Evolutionary conservation across 176 grass and related monocot genomes (phyloP).

Genomic region (Eleusine indica): DNA sequence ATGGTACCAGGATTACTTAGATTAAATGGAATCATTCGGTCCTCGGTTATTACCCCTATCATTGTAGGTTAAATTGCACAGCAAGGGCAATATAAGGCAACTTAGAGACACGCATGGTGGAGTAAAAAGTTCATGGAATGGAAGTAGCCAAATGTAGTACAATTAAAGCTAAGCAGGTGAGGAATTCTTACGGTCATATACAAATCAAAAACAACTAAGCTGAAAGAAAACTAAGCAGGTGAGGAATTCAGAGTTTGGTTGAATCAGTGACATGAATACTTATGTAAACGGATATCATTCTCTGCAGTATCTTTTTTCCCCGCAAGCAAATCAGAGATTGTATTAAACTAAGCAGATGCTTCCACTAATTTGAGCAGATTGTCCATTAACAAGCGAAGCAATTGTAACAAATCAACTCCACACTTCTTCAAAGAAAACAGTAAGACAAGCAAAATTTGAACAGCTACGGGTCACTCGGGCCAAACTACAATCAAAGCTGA

Average conservation of each 20-base stretch:
- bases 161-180: constrained; percentile 12
- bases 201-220: constrained; percentile 2
- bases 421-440: neutral
- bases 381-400: neutral
- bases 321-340: neutral
- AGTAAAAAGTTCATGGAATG: constrained; percentile 12
- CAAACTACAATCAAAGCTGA: constrained; percentile 13
- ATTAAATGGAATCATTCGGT: neutral
- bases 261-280: constrained; percentile 1
- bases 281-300: neutral
- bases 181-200: neutral
- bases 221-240: neutral
- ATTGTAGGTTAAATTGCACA: constrained; percentile 3
- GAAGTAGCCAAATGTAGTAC: constrained; percentile 1
- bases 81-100: neutral
- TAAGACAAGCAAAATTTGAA: neutral
- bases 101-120: neutral
- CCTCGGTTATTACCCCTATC: neutral
- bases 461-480: neutral
- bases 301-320: neutral
- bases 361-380: constrained; percentile 23
- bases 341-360: neutral
- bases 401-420: neutral
- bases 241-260: neutral
- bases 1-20: neutral